Evolutionary conservation across 345 rosid genomes (phyloP).

Genomic region (Sonneratia alba): DNA sequence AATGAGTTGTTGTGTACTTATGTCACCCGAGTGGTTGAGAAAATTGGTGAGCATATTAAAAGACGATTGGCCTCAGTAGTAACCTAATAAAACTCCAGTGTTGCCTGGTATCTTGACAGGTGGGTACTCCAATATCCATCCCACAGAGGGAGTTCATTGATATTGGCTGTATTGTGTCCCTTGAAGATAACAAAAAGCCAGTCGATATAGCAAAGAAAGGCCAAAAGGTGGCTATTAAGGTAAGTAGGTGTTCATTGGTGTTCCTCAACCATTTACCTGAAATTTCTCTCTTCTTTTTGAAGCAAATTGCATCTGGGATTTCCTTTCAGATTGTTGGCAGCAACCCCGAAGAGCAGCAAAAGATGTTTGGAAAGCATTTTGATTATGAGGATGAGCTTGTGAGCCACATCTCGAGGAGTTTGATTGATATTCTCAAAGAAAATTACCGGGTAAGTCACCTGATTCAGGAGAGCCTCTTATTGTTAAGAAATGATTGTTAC

Average conservation of each 20-base stretch:
- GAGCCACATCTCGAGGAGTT: slow-evolving; percentile 73
- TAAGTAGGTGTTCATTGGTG: slow-evolving; percentile 9
- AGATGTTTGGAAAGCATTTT: slow-evolving; percentile 87
- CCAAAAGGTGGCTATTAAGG: slow-evolving; percentile 79
- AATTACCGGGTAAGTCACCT: slow-evolving; percentile 52
- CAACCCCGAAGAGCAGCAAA: slow-evolving; percentile 77
- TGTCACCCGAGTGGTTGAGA: background rate
- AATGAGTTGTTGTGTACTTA: no score
- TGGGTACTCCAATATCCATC: slow-evolving; percentile 85
- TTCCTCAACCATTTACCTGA: background rate
- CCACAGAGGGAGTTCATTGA: slow-evolving; percentile 71
- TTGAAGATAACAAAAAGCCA: slow-evolving; percentile 65
- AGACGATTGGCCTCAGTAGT: background rate
- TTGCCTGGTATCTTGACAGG: slow-evolving; percentile 27
- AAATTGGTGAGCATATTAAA: background rate
- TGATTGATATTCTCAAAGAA: slow-evolving; percentile 49
- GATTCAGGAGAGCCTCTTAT: background rate
- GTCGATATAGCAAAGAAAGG: slow-evolving; percentile 82
- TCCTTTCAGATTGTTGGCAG: slow-evolving; percentile 51
- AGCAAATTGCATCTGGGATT: background rate
- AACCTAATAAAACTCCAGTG: background rate
- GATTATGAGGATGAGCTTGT: slow-evolving; percentile 80
- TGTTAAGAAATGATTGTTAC: background rate
- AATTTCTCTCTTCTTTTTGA: background rate
- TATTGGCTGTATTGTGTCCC: slow-evolving; percentile 78